These are phyloP conservation scores for Irpex sp. DNA, from an alignment of 1,284 basidiomycete genomes.

Conservation along the genomic window DNA sequence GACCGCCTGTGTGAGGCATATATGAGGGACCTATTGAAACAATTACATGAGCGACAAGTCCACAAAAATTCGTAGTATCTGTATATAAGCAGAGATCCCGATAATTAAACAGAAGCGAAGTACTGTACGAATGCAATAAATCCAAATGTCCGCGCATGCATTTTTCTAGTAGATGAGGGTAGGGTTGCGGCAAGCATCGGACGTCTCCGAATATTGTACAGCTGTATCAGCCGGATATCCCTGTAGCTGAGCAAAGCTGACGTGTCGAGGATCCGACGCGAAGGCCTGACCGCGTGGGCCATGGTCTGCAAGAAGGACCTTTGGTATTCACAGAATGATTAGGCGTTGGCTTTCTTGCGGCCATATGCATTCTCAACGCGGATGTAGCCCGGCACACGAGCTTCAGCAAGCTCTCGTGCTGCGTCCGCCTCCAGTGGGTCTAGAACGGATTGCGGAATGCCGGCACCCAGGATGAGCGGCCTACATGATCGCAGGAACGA, in stretches of 20 bases:
- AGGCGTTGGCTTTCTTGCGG: conserved; percentile 35
- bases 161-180: too few relatives aligned
- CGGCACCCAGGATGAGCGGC: conserved; percentile 63
- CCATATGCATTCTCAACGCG: conserved; percentile 58
- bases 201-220: too few relatives aligned
- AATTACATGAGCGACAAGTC: neutral
- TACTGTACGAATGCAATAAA: too few relatives aligned
- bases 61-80: neutral
- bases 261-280: too few relatives aligned
- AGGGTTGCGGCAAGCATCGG: too few relatives aligned
- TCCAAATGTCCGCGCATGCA: too few relatives aligned
- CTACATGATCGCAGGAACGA: conserved; percentile 59
- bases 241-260: too few relatives aligned
- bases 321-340: neutral
- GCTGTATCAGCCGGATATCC: too few relatives aligned
- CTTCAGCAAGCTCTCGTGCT: conserved; percentile 47
- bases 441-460: conserved; percentile 48
- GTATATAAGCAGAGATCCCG: neutral
- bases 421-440: conserved; percentile 49
- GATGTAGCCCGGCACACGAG: conserved; percentile 43
- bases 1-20: too few relatives aligned
- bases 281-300: too few relatives aligned
- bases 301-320: neutral
- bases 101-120: too few relatives aligned
- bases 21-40: too few relatives aligned